Evolutionary conservation across 306 rosid genomes (phyloP).

Genomic region (Cyamopsis tetragonoloba): DNA sequence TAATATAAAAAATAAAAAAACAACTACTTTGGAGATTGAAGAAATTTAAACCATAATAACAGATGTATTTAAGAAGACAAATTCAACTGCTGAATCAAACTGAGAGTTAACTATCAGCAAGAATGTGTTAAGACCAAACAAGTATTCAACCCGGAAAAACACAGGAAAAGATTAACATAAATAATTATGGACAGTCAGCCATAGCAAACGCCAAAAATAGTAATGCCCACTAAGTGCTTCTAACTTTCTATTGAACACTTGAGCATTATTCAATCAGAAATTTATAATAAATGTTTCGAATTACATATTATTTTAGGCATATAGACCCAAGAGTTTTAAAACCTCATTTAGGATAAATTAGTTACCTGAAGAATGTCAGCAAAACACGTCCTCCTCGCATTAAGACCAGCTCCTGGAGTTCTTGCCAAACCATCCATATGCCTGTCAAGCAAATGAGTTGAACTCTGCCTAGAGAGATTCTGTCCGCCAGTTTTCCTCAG

Average conservation of each 20-base stretch:
- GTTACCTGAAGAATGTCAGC: conserved; percentile 85
- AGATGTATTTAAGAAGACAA: neutral
- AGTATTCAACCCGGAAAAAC: neutral
- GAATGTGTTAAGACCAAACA: neutral
- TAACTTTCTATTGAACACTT: neutral
- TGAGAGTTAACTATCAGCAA: neutral
- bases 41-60: no score
- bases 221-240: neutral
- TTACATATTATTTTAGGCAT: neutral
- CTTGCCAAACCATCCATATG: conserved; percentile 46
- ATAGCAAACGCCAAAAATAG: neutral
- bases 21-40: neutral
- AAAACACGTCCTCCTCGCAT: conserved; percentile 67
- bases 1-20: no score
- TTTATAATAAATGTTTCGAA: neutral
- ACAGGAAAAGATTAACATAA: neutral
- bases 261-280: neutral
- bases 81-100: conserved; percentile 11
- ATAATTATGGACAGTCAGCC: neutral
- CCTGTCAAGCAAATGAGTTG: conserved; percentile 51
- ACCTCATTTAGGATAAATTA: neutral
- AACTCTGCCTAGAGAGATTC: conserved; percentile 49
- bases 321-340: neutral
- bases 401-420: conserved; percentile 53
- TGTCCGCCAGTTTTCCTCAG: conserved; percentile 51